Conservation (phyloP, 2,329 filamentous ascomycete species). For the Lachnellula occidentalis region DNA sequence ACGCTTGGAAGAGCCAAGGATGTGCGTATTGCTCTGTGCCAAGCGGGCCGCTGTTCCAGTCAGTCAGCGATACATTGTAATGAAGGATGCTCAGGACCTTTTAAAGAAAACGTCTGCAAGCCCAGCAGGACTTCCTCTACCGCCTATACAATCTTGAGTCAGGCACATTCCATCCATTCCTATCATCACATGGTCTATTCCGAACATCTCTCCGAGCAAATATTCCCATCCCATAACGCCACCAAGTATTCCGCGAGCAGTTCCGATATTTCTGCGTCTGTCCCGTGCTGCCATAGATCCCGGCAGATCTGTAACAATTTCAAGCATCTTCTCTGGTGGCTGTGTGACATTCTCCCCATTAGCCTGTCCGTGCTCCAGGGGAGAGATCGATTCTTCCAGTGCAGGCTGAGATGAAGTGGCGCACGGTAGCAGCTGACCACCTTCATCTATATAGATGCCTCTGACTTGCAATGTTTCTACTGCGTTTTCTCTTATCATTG, state of each 20-base stretch:
- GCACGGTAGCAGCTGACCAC: constrained; percentile 15
- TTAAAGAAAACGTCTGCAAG: constrained; percentile 27
- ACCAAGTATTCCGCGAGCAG: constrained; percentile 15
- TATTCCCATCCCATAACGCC: constrained; percentile 33
- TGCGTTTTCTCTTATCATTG: constrained; percentile 15
- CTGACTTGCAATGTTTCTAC: constrained; percentile 22
- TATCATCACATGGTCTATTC: constrained; percentile 30
- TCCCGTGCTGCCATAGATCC: constrained; percentile 19
- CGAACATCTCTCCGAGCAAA: constrained; percentile 34
- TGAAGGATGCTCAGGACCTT: constrained; percentile 12
- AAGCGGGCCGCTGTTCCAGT: constrained; percentile 20
- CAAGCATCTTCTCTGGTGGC: constrained; percentile 22
- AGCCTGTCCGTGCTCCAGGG: neutral
- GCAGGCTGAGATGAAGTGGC: neutral
- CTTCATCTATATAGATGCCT: constrained; percentile 24
- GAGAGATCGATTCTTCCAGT: neutral
- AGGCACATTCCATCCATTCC: constrained; percentile 34
- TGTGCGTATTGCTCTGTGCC: constrained; percentile 30
- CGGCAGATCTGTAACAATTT: constrained; percentile 30
- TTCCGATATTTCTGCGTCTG: constrained; percentile 7
- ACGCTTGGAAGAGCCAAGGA: constrained; percentile 33
- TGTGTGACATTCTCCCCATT: neutral
- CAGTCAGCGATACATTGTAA: constrained; percentile 7
- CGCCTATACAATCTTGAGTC: constrained; percentile 30
- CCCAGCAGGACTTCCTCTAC: constrained; percentile 25